Percentiles rank a stretch among this genome's conserved stretches.
phyloP scores from a whole-genome alignment of 1,284 basidiomycete genomes.

The Ganoderma lucidum region DNA sequence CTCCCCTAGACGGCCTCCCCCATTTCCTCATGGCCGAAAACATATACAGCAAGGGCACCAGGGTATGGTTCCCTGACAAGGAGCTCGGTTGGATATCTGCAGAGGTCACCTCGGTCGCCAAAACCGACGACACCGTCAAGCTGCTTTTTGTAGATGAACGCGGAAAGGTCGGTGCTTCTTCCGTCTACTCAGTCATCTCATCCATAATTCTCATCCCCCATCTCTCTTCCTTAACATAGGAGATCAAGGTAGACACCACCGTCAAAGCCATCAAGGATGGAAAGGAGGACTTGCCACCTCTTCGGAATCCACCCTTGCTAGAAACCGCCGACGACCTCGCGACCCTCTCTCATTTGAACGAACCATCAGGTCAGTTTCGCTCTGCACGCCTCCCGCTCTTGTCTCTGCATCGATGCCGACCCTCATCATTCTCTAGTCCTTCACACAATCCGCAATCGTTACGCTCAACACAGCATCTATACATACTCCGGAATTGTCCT shows the following conservation, averaged over 20 bases:
- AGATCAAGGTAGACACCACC: slow-evolving; percentile 80
- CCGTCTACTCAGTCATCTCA: slow-evolving; percentile 10
- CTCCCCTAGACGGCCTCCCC: slow-evolving; percentile 21
- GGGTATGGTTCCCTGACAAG: slow-evolving; percentile 92
- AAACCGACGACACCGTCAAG: slow-evolving; percentile 74
- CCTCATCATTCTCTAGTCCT: slow-evolving; percentile 65
- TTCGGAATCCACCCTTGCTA: slow-evolving; percentile 95
- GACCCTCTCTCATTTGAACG: slow-evolving; percentile 97
- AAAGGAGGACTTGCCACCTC: slow-evolving; percentile 83
- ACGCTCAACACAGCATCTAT: slow-evolving; percentile 97
- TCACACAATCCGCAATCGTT: slow-evolving; percentile 96
- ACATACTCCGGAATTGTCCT: slow-evolving; percentile 99
- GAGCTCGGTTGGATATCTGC: slow-evolving; percentile 93
- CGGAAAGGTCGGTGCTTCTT: slow-evolving; percentile 69
- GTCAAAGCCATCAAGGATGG: slow-evolving; percentile 79
- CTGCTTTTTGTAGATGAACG: slow-evolving; percentile 86
- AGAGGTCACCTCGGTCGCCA: slow-evolving; percentile 74
- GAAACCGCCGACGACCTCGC: slow-evolving; percentile 99
- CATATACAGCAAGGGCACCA: slow-evolving; percentile 85
- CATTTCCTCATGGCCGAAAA: slow-evolving; percentile 75
- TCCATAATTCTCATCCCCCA: slow-evolving; percentile 12
- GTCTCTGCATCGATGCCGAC: background rate
- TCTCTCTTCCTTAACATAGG: slow-evolving; percentile 52
- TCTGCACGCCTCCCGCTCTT: background rate
- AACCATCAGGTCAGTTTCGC: slow-evolving; percentile 83